Evolutionary conservation across 2,329 filamentous ascomycete genomes (phyloP).

Genomic region (Stagonosporopsis chrysanthemi): DNA sequence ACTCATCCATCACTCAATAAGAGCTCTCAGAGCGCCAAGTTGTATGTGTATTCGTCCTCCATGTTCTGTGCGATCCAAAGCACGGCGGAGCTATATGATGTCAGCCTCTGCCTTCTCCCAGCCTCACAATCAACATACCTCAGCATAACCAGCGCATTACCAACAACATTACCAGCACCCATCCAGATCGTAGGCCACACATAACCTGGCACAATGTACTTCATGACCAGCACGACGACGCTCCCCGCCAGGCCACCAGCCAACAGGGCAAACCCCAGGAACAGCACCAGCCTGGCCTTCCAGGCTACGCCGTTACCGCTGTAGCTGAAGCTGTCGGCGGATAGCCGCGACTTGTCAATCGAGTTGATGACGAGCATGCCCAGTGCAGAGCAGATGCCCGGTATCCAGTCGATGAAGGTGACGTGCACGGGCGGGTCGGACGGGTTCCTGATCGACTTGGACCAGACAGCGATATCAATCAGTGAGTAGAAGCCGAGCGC

Average conservation of each 20-base stretch:
- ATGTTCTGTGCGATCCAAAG: conserved; percentile 77
- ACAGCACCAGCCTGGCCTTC: conserved; percentile 73
- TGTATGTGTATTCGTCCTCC: conserved; percentile 76
- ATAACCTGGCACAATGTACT: conserved; percentile 69
- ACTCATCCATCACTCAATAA: background rate
- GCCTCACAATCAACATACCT: conserved; percentile 58
- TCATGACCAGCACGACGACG: conserved; percentile 72
- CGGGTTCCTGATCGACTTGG: conserved; percentile 67
- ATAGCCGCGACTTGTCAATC: conserved; percentile 72
- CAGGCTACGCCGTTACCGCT: conserved; percentile 71
- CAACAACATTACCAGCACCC: conserved; percentile 70
- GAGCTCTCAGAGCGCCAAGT: conserved; percentile 63
- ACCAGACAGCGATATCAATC: conserved; percentile 71
- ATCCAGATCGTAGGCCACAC: conserved; percentile 70
- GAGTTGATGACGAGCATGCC: conserved; percentile 77
- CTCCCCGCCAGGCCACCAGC: conserved; percentile 72
- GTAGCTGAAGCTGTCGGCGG: conserved; percentile 70
- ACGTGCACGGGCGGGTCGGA: conserved; percentile 64
- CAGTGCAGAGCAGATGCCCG: conserved; percentile 71
- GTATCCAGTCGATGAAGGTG: conserved; percentile 76
- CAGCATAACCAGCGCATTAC: conserved; percentile 71
- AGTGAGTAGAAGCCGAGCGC: conserved; percentile 74
- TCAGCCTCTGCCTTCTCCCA: conserved; percentile 28
- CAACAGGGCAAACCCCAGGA: conserved; percentile 73
- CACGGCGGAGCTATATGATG: conserved; percentile 62